Evolutionary conservation across 2,329 filamentous ascomycete genomes (phyloP).

Genomic region (Fusarium setosum): DNA sequence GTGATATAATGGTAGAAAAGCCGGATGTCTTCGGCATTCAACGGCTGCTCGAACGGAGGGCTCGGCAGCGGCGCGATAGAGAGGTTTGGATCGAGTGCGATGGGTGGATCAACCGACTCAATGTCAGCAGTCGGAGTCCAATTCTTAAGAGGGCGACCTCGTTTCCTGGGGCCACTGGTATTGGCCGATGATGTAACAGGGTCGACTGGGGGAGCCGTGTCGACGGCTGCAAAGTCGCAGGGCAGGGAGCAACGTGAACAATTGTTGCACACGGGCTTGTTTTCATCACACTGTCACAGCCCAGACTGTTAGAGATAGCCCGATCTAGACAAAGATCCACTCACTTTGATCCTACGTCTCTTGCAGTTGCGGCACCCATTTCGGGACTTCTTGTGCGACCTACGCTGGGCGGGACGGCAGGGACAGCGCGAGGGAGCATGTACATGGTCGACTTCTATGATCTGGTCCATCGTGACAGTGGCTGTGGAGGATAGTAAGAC

Average conservation of each 20-base stretch:
- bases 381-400: slow-evolving; percentile 13
- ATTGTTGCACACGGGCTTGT: not conserved
- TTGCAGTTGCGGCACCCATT: slow-evolving; percentile 11
- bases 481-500: no score
- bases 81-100: not conserved
- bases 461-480: not conserved
- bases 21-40: not conserved
- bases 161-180: not conserved
- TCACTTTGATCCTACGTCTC: slow-evolving; percentile 5
- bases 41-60: not conserved
- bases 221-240: not conserved
- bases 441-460: not conserved
- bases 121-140: not conserved
- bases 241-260: not conserved
- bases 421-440: slow-evolving; percentile 6
- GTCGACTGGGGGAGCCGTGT: not conserved
- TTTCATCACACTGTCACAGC: not conserved
- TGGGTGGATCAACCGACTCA: not conserved
- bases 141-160: not conserved
- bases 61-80: no score
- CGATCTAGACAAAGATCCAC: not conserved
- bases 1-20: not conserved
- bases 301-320: not conserved
- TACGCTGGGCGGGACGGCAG: not conserved
- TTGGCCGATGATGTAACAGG: not conserved